Conservation (phyloP, 495 filamentous ascomycete genomes). For the Podospora sp. region DNA sequence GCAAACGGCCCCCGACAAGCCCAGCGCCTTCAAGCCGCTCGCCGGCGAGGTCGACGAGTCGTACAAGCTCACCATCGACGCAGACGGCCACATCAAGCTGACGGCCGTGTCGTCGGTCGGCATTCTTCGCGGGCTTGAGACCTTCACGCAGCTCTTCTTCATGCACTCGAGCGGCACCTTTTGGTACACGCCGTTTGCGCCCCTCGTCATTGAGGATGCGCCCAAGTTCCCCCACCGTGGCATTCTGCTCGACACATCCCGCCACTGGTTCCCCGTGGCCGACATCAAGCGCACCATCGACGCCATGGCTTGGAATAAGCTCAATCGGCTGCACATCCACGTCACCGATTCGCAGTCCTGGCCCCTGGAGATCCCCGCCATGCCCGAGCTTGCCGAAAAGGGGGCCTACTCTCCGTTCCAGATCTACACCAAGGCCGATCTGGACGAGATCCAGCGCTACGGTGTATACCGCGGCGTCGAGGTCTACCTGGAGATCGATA, state of each 20-base stretch:
- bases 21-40: constrained; percentile 57
- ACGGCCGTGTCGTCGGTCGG: constrained; percentile 64
- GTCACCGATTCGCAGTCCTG: constrained; percentile 82
- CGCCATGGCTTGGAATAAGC: constrained; percentile 71
- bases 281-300: constrained; percentile 73
- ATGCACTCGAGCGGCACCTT: constrained; percentile 56
- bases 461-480: constrained; percentile 68
- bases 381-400: constrained; percentile 68
- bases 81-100: constrained; percentile 59
- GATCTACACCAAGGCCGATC: constrained; percentile 64
- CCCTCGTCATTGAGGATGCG: constrained; percentile 64
- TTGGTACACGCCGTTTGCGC: constrained; percentile 67
- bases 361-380: constrained; percentile 73
- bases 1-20: constrained; percentile 59
- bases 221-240: constrained; percentile 74
- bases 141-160: constrained; percentile 78
- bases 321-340: constrained; percentile 79
- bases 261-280: constrained; percentile 63
- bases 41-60: constrained; percentile 71
- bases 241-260: constrained; percentile 70
- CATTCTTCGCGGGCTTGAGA: constrained; percentile 66
- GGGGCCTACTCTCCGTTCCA: constrained; percentile 66
- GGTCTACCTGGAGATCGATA: constrained; percentile 77
- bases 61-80: constrained; percentile 63
- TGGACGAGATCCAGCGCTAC: constrained; percentile 66